These are phyloP conservation scores for Hypomyces perniciosus DNA, from an alignment of 2,329 filamentous ascomycete genomes.

Conservation along the genomic window DNA sequence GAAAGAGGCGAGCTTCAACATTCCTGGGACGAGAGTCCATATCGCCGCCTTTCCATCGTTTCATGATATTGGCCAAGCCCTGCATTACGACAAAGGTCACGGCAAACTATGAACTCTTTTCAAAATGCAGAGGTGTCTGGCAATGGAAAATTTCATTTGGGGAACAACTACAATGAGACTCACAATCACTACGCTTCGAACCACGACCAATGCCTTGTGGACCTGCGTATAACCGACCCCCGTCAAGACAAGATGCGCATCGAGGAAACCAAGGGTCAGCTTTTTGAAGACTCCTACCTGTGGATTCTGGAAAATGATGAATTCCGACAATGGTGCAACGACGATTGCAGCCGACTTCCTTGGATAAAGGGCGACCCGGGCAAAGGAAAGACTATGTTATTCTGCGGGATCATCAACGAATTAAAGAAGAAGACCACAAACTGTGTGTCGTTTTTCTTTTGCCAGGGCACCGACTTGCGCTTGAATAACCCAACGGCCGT, in stretches of 20 bases:
- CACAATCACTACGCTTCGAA: too few relatives aligned
- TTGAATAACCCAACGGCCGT: conserved; percentile 35
- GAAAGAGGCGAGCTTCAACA: too few relatives aligned
- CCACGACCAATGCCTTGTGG: conserved; percentile 19
- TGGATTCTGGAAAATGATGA: conserved; percentile 28
- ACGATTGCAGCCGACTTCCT: conserved; percentile 20
- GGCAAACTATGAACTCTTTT: too few relatives aligned
- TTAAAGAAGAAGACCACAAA: background rate
- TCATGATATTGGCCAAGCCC: too few relatives aligned
- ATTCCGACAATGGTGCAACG: conserved; percentile 17
- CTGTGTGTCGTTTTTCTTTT: conserved; percentile 13
- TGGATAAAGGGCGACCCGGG: too few relatives aligned
- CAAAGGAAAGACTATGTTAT: conserved; percentile 40
- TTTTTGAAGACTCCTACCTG: conserved; percentile 25
- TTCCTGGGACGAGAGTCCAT: too few relatives aligned
- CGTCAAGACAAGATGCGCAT: conserved; percentile 28
- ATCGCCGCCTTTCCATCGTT: too few relatives aligned
- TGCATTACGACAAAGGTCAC: too few relatives aligned
- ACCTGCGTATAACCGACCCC: conserved; percentile 22
- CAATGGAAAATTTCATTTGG: too few relatives aligned
- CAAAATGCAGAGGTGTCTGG: too few relatives aligned
- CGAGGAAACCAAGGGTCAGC: conserved; percentile 27
- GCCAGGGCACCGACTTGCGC: conserved; percentile 17
- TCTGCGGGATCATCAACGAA: conserved; percentile 29
- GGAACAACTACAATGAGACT: too few relatives aligned